Conservation (phyloP, 495 filamentous ascomycete genomes). For the Penicillium nucicola region DNA sequence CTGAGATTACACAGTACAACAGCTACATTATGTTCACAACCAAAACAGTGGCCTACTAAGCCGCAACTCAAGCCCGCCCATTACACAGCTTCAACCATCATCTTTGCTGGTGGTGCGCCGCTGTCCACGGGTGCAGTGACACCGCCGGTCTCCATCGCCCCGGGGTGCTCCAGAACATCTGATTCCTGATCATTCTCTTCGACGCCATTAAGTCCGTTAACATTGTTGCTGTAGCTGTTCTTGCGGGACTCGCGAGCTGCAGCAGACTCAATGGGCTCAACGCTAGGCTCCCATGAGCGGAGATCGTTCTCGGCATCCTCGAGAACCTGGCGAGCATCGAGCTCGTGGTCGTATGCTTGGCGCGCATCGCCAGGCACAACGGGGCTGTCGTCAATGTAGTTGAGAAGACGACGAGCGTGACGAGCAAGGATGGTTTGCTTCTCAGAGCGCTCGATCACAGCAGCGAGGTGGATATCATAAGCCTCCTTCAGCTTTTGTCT, state of each 20-base stretch:
- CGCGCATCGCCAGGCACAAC: conserved; percentile 82
- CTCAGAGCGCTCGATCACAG: conserved; percentile 89
- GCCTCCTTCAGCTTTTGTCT: conserved; percentile 92
- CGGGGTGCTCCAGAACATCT: not conserved
- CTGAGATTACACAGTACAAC: not conserved
- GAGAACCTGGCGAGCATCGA: conserved; percentile 74
- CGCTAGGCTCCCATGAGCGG: conserved; percentile 57
- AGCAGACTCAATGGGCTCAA: conserved; percentile 15
- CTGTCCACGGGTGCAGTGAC: conserved; percentile 2
- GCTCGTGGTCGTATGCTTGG: conserved; percentile 58
- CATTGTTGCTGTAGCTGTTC: not conserved
- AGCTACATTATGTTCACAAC: not conserved
- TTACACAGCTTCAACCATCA: conserved; percentile 1
- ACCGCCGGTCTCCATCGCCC: not conserved
- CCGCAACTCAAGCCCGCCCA: not conserved
- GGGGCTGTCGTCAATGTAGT: conserved; percentile 87
- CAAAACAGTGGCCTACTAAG: not conserved
- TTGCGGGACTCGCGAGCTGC: not conserved
- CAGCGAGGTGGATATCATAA: conserved; percentile 80
- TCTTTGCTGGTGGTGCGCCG: conserved; percentile 4
- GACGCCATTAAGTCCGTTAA: not conserved
- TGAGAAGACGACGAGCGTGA: conserved; percentile 79
- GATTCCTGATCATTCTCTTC: conserved; percentile 3
- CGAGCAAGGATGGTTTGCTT: conserved; percentile 92
- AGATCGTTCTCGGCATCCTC: conserved; percentile 91